These are phyloP conservation scores for Phytophthora pseudosyringae DNA, from an alignment of 352 stramenopile genomes.

Conservation along the genomic window DNA sequence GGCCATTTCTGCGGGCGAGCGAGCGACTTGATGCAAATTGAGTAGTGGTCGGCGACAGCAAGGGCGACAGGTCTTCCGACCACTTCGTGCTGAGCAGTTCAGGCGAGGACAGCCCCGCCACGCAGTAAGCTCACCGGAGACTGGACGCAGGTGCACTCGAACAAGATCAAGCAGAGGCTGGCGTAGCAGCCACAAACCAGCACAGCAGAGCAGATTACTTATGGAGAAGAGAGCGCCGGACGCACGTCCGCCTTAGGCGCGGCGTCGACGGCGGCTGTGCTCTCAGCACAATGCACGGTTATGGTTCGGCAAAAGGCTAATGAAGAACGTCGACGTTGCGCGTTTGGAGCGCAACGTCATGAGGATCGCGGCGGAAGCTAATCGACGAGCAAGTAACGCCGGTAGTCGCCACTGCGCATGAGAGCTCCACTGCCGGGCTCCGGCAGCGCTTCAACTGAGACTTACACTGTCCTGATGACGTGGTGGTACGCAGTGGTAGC, in stretches of 20 bases:
- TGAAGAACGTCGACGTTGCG: no score
- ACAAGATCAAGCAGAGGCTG: conserved; percentile 12
- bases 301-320: neutral
- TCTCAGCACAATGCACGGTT: no score
- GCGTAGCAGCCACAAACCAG: conserved; percentile 12
- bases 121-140: neutral
- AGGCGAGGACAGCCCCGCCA: conserved; percentile 26
- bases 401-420: no score
- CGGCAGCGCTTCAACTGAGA: no score
- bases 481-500: conserved; percentile 6
- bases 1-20: conserved; percentile 26
- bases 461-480: no score
- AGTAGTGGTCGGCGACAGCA: conserved; percentile 15
- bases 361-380: no score
- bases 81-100: conserved; percentile 17
- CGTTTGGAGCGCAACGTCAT: no score
- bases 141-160: conserved; percentile 35
- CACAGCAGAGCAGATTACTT: conserved; percentile 23
- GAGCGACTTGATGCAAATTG: conserved; percentile 30
- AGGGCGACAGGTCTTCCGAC: neutral
- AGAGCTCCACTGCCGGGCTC: no score
- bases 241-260: conserved; percentile 21
- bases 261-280: no score
- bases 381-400: no score
- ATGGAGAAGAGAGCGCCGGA: conserved; percentile 11